Evolutionary conservation across 2,329 filamentous ascomycete species (phyloP), one percentile per base, ranked within the genome.

Genomic region (Microascus cirrosus): DNA sequence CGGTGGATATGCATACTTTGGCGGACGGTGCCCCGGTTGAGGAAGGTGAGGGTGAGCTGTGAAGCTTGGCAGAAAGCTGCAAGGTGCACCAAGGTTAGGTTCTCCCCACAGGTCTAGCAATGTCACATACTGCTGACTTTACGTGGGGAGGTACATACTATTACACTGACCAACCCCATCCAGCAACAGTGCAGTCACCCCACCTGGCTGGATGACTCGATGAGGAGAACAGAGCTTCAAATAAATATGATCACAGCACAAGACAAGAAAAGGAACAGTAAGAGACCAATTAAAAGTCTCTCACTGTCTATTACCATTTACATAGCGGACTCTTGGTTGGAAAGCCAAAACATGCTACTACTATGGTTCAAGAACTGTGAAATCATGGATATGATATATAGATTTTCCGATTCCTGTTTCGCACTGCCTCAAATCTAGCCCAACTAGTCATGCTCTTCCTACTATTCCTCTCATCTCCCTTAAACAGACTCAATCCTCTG

Each of bases 401-500:
- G 7, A n/a, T 45, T 18, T n/a, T 15, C 13, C 18, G 39, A 45
- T 45, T n/a, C 39, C n/a, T n/a, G 28, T 8, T 7, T n/a, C 39
- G 36, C 18, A 45, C 15, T 18, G n/a, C n/a, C 39, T 45, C 39
- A 18, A 15, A n/a, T n/a, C 39, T 18, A 32, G 4, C 8, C 28
- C n/a, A 8, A 45, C 15, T 45, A 7, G 12, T 11, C 45, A 8
- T 12, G 42, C 42, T 48, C 42, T 48, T 5, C 24, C 39, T 45
- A 2, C 18, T n/a, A 2, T 45, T 45, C 39, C 13, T 39, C 36
- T 18, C 12, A 3, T 12, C 36, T 13, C 18, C 45, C 20, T 34
- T 34, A 28, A 15, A 53, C 51, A 13, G 51, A 53, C 51, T 53
- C 51, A 63, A 93, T 79, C 65, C 85, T 85, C 73, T 97, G 92